These are phyloP conservation scores for Alternaria solani DNA, from an alignment of 2,329 filamentous ascomycete genomes.

Conservation along the genomic window DNA sequence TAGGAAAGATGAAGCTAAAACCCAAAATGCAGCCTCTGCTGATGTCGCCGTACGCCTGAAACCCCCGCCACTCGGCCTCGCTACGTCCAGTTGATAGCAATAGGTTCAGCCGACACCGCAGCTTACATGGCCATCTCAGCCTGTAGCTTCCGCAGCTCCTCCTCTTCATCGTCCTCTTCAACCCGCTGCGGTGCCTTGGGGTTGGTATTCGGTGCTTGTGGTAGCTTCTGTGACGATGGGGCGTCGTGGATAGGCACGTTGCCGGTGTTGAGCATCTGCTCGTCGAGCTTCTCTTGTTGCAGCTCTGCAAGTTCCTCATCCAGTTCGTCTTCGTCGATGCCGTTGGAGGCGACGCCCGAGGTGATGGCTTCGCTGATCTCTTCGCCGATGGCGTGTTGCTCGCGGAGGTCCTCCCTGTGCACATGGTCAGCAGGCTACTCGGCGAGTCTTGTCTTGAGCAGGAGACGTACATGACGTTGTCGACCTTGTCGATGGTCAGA, in stretches of 20 bases:
- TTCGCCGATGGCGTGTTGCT: conserved; percentile 91
- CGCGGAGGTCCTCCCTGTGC: conserved; percentile 82
- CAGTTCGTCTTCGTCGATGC: conserved; percentile 85
- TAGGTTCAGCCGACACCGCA: neutral
- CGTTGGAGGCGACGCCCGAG: conserved; percentile 69
- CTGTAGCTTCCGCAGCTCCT: conserved; percentile 89
- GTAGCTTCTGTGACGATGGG: conserved; percentile 71
- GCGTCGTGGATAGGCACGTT: conserved; percentile 81
- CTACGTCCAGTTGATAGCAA: neutral
- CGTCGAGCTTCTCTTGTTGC: conserved; percentile 91
- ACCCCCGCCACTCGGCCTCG: conserved; percentile 3
- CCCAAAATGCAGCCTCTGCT: conserved; percentile 16
- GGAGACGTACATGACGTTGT: conserved; percentile 85
- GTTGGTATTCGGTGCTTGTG: conserved; percentile 75
- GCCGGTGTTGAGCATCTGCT: conserved; percentile 91
- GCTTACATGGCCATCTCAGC: conserved; percentile 93
- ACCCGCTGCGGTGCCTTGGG: conserved; percentile 33
- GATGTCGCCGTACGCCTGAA: conserved; percentile 33
- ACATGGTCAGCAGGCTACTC: conserved; percentile 6
- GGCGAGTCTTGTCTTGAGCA: conserved; percentile 39
- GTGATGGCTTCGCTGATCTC: conserved; percentile 91
- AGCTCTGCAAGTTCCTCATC: conserved; percentile 84
- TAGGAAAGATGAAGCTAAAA: conserved; percentile 16
- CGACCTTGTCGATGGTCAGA: conserved; percentile 92
- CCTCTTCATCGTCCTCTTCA: conserved; percentile 94